Conservation (phyloP, 1,284 basidiomycete species). For the Cerioporus squamosus region DNA sequence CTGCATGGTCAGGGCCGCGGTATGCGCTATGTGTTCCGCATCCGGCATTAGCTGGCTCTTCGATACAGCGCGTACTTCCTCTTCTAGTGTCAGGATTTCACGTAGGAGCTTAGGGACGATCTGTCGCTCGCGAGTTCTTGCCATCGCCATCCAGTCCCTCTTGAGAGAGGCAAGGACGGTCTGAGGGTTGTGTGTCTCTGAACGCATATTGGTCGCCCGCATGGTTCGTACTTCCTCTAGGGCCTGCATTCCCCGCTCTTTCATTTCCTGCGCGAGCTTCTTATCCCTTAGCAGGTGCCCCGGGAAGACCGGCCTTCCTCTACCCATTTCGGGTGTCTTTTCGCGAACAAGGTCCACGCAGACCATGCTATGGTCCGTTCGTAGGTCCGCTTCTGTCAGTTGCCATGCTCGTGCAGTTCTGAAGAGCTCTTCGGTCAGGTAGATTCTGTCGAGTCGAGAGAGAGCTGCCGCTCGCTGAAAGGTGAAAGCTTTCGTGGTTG, state of each 20-base stretch:
- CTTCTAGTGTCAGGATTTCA: neutral
- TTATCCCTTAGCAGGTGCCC: slow-evolving; percentile 28
- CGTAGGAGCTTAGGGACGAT: neutral
- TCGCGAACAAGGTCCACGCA: slow-evolving; percentile 27
- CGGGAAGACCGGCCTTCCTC: slow-evolving; percentile 37
- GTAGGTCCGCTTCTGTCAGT: slow-evolving; percentile 9
- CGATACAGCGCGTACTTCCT: neutral
- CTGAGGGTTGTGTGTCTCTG: neutral
- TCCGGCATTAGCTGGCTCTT: neutral
- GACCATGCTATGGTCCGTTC: slow-evolving; percentile 25
- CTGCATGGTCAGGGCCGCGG: neutral
- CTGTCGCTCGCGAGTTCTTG: neutral
- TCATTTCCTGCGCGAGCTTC: slow-evolving; percentile 10
- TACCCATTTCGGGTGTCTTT: slow-evolving; percentile 32
- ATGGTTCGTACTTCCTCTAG: neutral
- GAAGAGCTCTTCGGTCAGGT: slow-evolving; percentile 9
- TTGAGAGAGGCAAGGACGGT: neutral
- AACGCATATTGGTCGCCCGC: accelerated
- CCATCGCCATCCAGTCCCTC: neutral
- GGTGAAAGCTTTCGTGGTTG: slow-evolving; percentile 32
- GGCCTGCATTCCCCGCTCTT: neutral
- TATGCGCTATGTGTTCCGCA: neutral
- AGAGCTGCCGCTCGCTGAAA: slow-evolving; percentile 15
- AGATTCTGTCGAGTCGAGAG: slow-evolving; percentile 45
- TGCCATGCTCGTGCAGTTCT: slow-evolving; percentile 30